Percentiles rank a stretch among this genome's conserved stretches.
These are phyloP conservation scores for Vaccinium vitisidaea DNA, from an alignment of 148 eudicot genomes.

Conservation along the genomic window DNA sequence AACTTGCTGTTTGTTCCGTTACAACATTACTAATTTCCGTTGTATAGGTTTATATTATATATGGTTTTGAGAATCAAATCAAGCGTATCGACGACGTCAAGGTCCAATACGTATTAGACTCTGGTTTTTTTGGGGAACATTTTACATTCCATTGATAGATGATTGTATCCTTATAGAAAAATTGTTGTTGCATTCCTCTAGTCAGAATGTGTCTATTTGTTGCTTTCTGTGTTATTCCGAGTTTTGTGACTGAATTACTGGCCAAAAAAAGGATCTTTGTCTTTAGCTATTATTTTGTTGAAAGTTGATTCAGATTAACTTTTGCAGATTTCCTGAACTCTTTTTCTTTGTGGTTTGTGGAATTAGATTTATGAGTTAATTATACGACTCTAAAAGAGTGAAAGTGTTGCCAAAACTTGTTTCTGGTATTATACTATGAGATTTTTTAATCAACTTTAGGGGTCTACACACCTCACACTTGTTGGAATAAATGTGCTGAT, in stretches of 20 bases:
- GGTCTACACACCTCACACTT: neutral
- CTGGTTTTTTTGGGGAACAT: neutral
- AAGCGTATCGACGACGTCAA: neutral
- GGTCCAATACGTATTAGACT: too few species aligned
- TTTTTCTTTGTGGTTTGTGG: neutral
- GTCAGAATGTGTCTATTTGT: neutral
- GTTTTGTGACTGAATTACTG: neutral
- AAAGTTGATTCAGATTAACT: neutral
- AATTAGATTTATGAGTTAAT: neutral
- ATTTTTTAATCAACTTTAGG: conserved; percentile 6
- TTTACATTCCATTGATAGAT: neutral
- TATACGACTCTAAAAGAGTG: neutral
- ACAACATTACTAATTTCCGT: neutral
- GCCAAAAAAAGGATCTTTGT: neutral
- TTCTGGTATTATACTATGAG: neutral
- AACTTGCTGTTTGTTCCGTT: conserved; percentile 29
- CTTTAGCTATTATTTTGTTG: neutral
- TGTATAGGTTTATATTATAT: conserved; percentile 27
- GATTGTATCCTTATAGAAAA: neutral
- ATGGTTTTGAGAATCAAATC: neutral
- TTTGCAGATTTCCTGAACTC: conserved; percentile 1
- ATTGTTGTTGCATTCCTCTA: neutral
- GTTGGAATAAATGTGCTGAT: conserved; percentile 4
- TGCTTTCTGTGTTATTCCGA: neutral
- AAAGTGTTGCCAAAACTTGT: neutral